Percentiles rank a stretch among this genome's conserved stretches.
phyloP scores from a whole-genome alignment of 257 asterid genomes.

The Anisodus acutangulus region DNA sequence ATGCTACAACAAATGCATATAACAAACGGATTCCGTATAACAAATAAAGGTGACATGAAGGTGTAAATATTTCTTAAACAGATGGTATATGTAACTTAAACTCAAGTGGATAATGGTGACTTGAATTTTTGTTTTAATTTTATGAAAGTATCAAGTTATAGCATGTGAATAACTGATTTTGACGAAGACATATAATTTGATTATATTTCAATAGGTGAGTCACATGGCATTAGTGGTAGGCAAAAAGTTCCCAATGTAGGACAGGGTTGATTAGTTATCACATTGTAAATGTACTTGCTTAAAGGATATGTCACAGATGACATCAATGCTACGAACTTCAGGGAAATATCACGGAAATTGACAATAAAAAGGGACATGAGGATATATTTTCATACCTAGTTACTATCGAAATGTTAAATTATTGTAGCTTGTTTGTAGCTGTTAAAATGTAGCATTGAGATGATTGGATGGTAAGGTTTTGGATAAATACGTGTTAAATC shows the following conservation, averaged over 20 bases:
- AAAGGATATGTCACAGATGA: background rate
- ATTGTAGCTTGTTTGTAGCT: background rate
- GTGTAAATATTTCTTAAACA: no score
- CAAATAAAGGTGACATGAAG: no score
- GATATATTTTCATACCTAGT: background rate
- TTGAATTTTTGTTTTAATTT: background rate
- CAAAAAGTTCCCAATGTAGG: slow-evolving; percentile 1
- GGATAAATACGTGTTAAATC: no score
- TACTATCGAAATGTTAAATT: background rate
- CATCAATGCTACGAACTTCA: background rate
- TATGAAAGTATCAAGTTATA: background rate
- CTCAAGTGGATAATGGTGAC: background rate
- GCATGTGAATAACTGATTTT: background rate
- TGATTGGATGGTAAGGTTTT: background rate
- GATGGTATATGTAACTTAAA: no score
- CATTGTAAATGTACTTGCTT: no score
- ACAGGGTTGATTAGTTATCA: background rate
- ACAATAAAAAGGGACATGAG: background rate
- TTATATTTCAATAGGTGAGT: background rate
- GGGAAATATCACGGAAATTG: background rate
- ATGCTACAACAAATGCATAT: no score
- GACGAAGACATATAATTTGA: background rate
- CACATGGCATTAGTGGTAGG: slow-evolving; percentile 19
- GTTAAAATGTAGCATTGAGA: background rate
- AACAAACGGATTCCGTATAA: no score